Conservation (phyloP, 2,329 filamentous ascomycete species). For the Sordariomycetes sp. region DNA sequence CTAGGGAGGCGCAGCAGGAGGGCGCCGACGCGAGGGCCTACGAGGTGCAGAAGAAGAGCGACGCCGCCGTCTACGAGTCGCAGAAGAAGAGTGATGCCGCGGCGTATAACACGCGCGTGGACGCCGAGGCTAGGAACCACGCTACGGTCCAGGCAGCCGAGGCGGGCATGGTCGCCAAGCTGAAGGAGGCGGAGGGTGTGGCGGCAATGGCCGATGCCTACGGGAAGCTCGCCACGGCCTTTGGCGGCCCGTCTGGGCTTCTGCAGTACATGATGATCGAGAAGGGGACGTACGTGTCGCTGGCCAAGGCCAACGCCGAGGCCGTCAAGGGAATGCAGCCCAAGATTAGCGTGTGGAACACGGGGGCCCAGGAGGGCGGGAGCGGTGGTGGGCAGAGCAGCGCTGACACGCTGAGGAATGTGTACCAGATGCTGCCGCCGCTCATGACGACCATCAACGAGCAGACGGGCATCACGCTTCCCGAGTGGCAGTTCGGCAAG, state of each 20-base stretch:
- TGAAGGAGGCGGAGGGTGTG: slow-evolving; percentile 67
- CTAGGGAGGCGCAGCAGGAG: slow-evolving; percentile 54
- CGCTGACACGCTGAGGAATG: slow-evolving; percentile 59
- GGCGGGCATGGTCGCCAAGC: slow-evolving; percentile 42
- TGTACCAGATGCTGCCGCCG: slow-evolving; percentile 76
- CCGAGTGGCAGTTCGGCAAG: slow-evolving; percentile 57
- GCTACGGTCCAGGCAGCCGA: slow-evolving; percentile 37
- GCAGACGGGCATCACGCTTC: slow-evolving; percentile 72
- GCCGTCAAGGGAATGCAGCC: slow-evolving; percentile 68
- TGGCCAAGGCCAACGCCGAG: slow-evolving; percentile 65
- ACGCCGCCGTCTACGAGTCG: slow-evolving; percentile 54
- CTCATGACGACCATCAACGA: slow-evolving; percentile 78
- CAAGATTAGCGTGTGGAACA: slow-evolving; percentile 89
- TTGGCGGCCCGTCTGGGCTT: slow-evolving; percentile 66
- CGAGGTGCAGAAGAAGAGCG: slow-evolving; percentile 43
- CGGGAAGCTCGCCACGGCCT: slow-evolving; percentile 52
- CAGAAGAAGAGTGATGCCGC: slow-evolving; percentile 41
- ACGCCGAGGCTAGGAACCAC: slow-evolving; percentile 25
- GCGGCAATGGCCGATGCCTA: slow-evolving; percentile 73
- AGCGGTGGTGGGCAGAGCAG: slow-evolving; percentile 24
- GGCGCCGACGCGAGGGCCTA: slow-evolving; percentile 54
- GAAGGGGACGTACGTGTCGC: slow-evolving; percentile 62
- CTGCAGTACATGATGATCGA: slow-evolving; percentile 83
- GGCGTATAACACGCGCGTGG: slow-evolving; percentile 29
- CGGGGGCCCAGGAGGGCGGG: slow-evolving; percentile 38